phyloP scores from a whole-genome alignment of 2,329 filamentous ascomycete genomes.

The Cladorrhinum sp. region DNA sequence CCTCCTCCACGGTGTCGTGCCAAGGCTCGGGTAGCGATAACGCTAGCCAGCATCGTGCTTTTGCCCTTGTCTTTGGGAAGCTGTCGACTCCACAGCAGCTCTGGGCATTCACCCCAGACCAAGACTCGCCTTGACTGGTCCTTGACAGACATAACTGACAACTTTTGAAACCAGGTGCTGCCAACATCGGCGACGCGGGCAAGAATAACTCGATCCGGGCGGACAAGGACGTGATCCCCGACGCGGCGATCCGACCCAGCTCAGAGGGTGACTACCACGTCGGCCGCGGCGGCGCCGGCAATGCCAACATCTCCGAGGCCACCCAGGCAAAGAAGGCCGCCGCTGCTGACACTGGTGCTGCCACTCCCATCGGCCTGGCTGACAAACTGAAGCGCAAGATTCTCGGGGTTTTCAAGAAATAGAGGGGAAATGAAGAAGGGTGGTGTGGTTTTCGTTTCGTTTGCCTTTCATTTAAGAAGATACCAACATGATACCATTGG shows the following conservation, averaged over 20 bases:
- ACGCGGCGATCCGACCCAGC: conserved; percentile 48
- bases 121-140: not conserved
- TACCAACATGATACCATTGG: not conserved
- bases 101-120: not conserved
- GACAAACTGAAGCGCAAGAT: conserved; percentile 59
- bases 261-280: conserved; percentile 53
- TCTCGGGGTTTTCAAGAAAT: conserved; percentile 35
- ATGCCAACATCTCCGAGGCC: conserved; percentile 34
- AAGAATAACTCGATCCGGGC: conserved; percentile 39
- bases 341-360: conserved; percentile 28
- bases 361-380: conserved; percentile 41
- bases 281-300: conserved; percentile 59
- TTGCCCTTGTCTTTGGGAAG: not conserved
- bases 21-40: conserved; percentile 23
- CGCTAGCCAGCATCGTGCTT: not conserved
- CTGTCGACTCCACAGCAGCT: not conserved
- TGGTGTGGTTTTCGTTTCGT: not conserved
- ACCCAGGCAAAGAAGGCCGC: conserved; percentile 26
- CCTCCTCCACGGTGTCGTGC: conserved; percentile 9
- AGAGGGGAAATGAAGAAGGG: not conserved
- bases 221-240: conserved; percentile 54
- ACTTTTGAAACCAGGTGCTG: conserved; percentile 44
- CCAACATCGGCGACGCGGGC: conserved; percentile 55
- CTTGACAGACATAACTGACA: not conserved
- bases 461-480: not conserved